Conservation (phyloP, 805 yeast species). For the Sungouiozyma ichnusensis region DNA sequence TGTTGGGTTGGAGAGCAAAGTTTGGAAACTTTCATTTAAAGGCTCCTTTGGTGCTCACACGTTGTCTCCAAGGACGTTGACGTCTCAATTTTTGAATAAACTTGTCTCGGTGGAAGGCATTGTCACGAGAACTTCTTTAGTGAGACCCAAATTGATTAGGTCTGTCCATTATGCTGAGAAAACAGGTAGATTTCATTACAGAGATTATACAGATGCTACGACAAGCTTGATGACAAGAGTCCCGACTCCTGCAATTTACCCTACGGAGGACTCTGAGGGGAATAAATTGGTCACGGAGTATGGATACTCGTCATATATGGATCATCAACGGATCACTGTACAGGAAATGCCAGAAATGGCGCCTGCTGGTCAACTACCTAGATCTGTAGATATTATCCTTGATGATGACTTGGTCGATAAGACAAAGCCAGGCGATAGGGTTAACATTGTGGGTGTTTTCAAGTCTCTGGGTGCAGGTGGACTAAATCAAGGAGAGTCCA, state of each 20-base stretch:
- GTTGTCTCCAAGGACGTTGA: slow-evolving; percentile 79
- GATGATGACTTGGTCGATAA: slow-evolving; percentile 91
- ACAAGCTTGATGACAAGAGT: slow-evolving; percentile 51
- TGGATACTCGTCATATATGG: slow-evolving; percentile 85
- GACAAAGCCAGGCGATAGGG: slow-evolving; percentile 93
- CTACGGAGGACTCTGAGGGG: slow-evolving; percentile 88
- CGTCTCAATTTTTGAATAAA: slow-evolving; percentile 65
- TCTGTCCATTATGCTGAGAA: slow-evolving; percentile 89
- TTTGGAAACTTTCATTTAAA: slow-evolving; percentile 58
- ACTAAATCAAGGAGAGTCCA: slow-evolving; percentile 18
- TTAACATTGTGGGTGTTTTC: slow-evolving; percentile 88
- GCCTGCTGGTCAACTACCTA: slow-evolving; percentile 95
- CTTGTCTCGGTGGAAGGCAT: slow-evolving; percentile 89
- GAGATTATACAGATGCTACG: slow-evolving; percentile 88
- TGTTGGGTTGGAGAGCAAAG: slow-evolving; percentile 43
- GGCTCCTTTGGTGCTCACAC: slow-evolving; percentile 89
- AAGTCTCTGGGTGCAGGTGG: slow-evolving; percentile 74
- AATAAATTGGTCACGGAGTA: slow-evolving; percentile 82
- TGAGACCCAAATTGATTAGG: slow-evolving; percentile 82
- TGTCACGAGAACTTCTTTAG: slow-evolving; percentile 85
- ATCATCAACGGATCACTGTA: slow-evolving; percentile 84
- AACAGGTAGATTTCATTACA: slow-evolving; percentile 74
- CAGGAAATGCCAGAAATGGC: slow-evolving; percentile 98
- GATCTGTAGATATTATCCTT: slow-evolving; percentile 83
- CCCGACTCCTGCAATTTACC: slow-evolving; percentile 71